Percentiles rank a stretch among this genome's conserved stretches.
Conservation (phyloP, 441 rosid genomes). For the Hypseocharis bilobata region DNA sequence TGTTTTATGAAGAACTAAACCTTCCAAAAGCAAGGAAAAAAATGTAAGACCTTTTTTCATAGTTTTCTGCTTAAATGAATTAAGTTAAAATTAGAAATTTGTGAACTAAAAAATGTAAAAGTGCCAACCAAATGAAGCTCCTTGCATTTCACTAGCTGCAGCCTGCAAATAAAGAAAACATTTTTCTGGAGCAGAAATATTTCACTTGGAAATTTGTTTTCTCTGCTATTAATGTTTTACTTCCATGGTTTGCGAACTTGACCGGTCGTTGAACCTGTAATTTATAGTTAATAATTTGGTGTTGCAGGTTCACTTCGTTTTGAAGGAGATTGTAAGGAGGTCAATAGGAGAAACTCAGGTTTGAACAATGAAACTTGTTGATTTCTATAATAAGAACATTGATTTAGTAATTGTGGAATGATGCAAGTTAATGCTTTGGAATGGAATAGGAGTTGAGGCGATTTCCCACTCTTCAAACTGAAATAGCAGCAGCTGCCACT, state of each 20-base stretch:
- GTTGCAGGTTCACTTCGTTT: constrained; percentile 71
- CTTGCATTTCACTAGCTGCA: not conserved
- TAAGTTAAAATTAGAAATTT: not conserved
- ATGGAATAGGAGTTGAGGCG: constrained; percentile 72
- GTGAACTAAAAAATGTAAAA: not conserved
- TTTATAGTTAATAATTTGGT: constrained; percentile 14
- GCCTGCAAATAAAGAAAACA: not conserved
- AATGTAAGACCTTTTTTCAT: not conserved
- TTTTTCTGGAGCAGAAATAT: not conserved
- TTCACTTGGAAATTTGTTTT: not conserved
- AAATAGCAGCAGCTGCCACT: constrained; percentile 84
- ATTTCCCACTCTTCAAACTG: constrained; percentile 73
- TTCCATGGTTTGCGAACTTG: no score
- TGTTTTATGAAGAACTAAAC: not conserved
- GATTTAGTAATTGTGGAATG: not conserved
- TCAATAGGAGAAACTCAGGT: constrained; percentile 89
- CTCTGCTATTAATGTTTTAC: not conserved
- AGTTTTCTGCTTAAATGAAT: not conserved
- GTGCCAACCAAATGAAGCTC: not conserved
- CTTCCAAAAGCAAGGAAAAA: not conserved
- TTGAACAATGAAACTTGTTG: constrained; percentile 16
- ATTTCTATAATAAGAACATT: not conserved
- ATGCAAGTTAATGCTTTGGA: constrained; percentile 3
- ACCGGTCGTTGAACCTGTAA: not conserved
- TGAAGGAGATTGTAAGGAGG: constrained; percentile 92